Conservation (phyloP, 1,139 yeast genomes). For the Pichia sp. region DNA sequence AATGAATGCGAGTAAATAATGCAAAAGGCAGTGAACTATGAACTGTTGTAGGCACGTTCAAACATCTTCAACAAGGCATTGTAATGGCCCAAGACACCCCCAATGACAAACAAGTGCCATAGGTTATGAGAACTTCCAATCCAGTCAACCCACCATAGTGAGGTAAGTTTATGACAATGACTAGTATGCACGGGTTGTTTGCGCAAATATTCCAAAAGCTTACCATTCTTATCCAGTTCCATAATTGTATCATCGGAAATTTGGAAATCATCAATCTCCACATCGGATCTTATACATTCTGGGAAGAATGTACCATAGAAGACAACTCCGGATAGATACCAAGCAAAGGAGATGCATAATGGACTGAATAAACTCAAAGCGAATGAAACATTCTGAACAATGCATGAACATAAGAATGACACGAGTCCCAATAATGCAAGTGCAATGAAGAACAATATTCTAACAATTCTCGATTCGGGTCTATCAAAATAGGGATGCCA, state of each 20-base stretch:
- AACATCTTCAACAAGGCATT: conserved; percentile 68
- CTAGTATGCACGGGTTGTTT: conserved; percentile 40
- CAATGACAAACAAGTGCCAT: conserved; percentile 89
- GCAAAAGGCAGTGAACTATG: too few species aligned
- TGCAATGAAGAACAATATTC: conserved; percentile 79
- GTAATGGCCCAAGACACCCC: conserved; percentile 86
- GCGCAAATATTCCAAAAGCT: conserved; percentile 49
- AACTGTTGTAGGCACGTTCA: conserved; percentile 20
- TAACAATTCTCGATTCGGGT: conserved; percentile 72
- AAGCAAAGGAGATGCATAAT: conserved; percentile 54
- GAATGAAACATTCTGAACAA: conserved; percentile 47
- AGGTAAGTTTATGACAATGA: conserved; percentile 38
- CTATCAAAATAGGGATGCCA: conserved; percentile 89
- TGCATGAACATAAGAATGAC: conserved; percentile 52
- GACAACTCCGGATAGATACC: conserved; percentile 78
- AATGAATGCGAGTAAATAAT: too few species aligned
- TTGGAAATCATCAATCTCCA: conserved; percentile 40
- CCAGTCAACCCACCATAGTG: conserved; percentile 84
- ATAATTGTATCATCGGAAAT: conserved; percentile 36
- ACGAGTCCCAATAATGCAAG: conserved; percentile 70
- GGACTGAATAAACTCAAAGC: conserved; percentile 56
- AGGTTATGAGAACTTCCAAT: conserved; percentile 73
- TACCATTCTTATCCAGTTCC: conserved; percentile 30
- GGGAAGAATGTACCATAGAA: conserved; percentile 88
- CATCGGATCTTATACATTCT: conserved; percentile 75